Base-by-base conservation (phyloP, 305 asterid genomes). In the Fraxinus floribunda region DNA sequence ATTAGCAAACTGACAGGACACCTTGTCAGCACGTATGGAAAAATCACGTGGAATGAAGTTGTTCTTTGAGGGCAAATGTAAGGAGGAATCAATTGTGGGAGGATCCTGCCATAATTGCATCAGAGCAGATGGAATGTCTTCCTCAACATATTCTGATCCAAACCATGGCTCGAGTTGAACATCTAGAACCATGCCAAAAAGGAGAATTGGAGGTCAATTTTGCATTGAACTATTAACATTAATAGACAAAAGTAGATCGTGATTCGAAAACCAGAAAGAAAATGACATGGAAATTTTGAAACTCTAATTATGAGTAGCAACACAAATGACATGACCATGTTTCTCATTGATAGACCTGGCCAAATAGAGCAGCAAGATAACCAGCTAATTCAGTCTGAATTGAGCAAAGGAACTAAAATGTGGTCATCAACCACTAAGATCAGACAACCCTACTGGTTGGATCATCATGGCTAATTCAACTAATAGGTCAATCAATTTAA, bases 121-220 rank as follows among this genome's bases (percentile, higher is more conserved):
- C 84, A 94, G 86, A 85, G 92, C 85, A 52, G 86, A 78, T 78
- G 99, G 97, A 84, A 96, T 91, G 84, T 91, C 95, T 87, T 92
- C 98, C 90, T 92, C 98, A 24, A 87, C 85, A 87, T 92, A 96
- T 86, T 83, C 86, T 64, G 99, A 91, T 80, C 97, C 97, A 89
- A 96, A 96, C 99, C 99, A 96, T 32, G 98, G 99, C 93, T 96
- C 99, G 75, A 68, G 82, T 86, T 90, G 95, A 84, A 91, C 78
- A 88, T 91, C 99, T 96, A 93, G 83, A 87, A 91, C 71, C 80
- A 84, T 38, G 84, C 36, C 77, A 34, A 72, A 81, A 84, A 55
- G 74, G 62, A 80, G 76, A 38, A 38, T 62, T 36, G 64, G 79
- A 73, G 74, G 81, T 68, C 36, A 79, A 75, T 60, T 52, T 71